A percentile compares a stretch with the other conserved stretches of the same genome.
These are phyloP conservation scores for Trifolium subterraneum DNA, from an alignment of 306 rosid species.

Conservation along the genomic window DNA sequence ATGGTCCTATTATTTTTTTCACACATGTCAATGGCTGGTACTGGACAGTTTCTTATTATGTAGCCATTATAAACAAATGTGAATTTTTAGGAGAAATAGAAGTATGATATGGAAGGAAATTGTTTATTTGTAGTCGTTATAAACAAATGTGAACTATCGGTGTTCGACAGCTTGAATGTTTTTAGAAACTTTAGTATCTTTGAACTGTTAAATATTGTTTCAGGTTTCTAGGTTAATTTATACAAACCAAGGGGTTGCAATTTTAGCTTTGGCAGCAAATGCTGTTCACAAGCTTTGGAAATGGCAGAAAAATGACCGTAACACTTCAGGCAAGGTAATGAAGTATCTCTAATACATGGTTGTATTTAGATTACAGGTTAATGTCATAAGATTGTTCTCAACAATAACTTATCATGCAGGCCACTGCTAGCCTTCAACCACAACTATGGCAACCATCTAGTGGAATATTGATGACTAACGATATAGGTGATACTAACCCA, in stretches of 20 bases:
- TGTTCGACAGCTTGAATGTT: background rate
- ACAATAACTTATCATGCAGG: constrained; percentile 56
- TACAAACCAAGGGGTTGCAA: constrained; percentile 90
- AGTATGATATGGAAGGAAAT: background rate
- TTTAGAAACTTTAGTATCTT: constrained; percentile 1
- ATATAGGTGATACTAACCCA: constrained; percentile 84
- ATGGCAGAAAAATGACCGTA: constrained; percentile 95
- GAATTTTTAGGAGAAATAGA: background rate
- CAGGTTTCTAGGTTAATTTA: constrained; percentile 97
- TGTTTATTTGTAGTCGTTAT: background rate
- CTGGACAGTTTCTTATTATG: background rate
- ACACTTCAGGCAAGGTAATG: constrained; percentile 63
- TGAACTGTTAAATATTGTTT: constrained; percentile 36
- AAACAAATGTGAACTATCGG: background rate
- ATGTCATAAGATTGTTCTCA: constrained; percentile 45
- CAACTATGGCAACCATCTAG: constrained; percentile 98
- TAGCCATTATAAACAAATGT: constrained; percentile 1
- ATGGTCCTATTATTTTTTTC: background rate
- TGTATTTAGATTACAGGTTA: constrained; percentile 37
- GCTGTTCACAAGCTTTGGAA: constrained; percentile 99
- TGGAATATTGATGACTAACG: constrained; percentile 98
- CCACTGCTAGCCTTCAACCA: constrained; percentile 74
- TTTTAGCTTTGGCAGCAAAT: constrained; percentile 95
- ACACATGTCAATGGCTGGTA: background rate
- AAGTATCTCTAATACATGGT: constrained; percentile 27